Base-by-base conservation (phyloP, 2,329 filamentous ascomycete genomes). In the Boeremia lycopersici region DNA sequence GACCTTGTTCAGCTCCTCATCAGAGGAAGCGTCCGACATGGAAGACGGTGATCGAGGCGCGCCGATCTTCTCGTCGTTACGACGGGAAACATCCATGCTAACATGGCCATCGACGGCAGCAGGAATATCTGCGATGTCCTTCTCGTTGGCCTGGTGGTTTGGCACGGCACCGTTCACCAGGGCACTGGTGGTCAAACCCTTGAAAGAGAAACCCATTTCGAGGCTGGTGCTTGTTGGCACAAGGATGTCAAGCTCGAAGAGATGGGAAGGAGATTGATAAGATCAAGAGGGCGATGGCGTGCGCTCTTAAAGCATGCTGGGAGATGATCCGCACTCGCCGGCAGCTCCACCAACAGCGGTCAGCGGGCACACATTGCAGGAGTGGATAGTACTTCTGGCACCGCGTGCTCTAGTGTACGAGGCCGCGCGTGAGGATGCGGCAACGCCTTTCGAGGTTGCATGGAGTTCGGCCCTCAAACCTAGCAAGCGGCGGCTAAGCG, bases 151-250 rank as follows among this genome's bases (percentile, higher is more conserved):
- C 13, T 43, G 45, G 51, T 48, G 19, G 51, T 53, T 28, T 33
- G 48, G 13, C 31, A 48, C 48, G 46, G 58, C 62, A n/a, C 57
- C 57, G 47, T 62, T 62, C 34, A 68, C 51, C 57, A 71, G 41
- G 31, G 68, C 68, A 36, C 57, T 63, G 45, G 61, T 66, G 30
- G 68, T 66, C 57, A 72, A 48, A 17, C 67, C 68, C 53, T 62
- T 70, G 68, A 72, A 71, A 40, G 52, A 59, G 62, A 72, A 67
- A 33, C 68, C 69, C 69, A 72, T 72, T 25, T 48, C 63, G 60
- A 52, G 34, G 6, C 29, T 28, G 23, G 48, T 41, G 45, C 28
- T 34, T n/a, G 25, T 26, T 28, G 35, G 44, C 44, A 45, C 47
- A 39, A 35, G 46, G 53, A 54, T 47, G 40, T 31, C 35, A 42